Base-by-base conservation (phyloP, 2,329 filamentous ascomycete genomes). In the Fusarium acutatum region DNA sequence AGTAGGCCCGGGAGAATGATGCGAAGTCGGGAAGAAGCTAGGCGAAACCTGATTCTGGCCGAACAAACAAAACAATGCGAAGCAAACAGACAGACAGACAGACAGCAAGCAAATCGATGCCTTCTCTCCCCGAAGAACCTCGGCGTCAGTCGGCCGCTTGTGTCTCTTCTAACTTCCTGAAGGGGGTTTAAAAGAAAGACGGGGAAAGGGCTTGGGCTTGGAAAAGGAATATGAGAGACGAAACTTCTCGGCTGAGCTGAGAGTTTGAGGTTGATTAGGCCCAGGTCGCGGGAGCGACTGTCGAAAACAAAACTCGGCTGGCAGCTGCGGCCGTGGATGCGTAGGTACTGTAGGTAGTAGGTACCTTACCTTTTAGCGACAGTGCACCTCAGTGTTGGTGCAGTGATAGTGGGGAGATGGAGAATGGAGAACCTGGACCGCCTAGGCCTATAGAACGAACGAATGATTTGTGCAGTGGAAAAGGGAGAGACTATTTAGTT, bases 11-110 rank as follows among this genome's bases (percentile, higher is more conserved):
- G 60, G 57, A 35, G 65, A 68, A 56, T 32, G 44, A 75, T 69
- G 60, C 60, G 44, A 64, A 72, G 68, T 67, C 64, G 72, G 67
- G 61, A 74, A 66, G 63, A 69, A 49, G 60, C 64, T 70, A 73
- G 69, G 69, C 65, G 71, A 73, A 70, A 70, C 28, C 64, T 59
- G 71, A 70, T 69, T 73, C 56, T 70, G 71, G 53, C 57, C 64
- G 59, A 61, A 52, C 59, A 64, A 61, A 47, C 50, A 61, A 44
- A 58, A 34, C 40, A 58, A 44, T 35, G 54, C 63, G 60, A 67
- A 67, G 64, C 64, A 66, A 67, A 68, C 64, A 69, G 32, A 43
- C 69, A 69, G 32, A 28, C 69, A 64, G 37, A 41, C 68, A 57
- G 35, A 26, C 64, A 60, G 37, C 38, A 72, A 38, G 24, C 30